Conservation (phyloP, 148 eudicot genomes). For the Nepenthes gracilis region DNA sequence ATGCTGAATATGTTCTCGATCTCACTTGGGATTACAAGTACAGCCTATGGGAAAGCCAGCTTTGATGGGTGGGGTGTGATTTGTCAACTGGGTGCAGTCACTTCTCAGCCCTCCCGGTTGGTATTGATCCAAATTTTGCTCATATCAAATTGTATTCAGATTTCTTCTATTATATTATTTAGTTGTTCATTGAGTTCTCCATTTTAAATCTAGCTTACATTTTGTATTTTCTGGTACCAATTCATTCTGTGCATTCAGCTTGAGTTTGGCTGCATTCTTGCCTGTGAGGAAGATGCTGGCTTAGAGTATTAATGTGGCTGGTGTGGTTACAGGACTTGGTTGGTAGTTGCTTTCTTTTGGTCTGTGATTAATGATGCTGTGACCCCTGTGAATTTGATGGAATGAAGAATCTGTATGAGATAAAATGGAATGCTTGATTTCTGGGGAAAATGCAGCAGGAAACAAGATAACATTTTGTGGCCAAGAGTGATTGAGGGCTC, state of each 20-base stretch:
- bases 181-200: background rate
- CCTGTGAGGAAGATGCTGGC: slow-evolving; percentile 2
- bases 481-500: no score
- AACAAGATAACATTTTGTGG: background rate
- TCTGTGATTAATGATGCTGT: slow-evolving; percentile 6
- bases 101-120: background rate
- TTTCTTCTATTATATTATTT: background rate
- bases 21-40: slow-evolving; percentile 10
- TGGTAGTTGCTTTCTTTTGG: slow-evolving; percentile 6
- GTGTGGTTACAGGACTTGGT: slow-evolving; percentile 1
- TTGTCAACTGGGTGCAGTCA: background rate
- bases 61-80: background rate
- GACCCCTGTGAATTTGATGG: background rate
- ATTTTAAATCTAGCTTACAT: slow-evolving; percentile 1
- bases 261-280: slow-evolving; percentile 4
- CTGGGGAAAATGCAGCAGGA: no score
- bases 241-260: background rate
- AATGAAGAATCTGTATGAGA: background rate
- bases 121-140: background rate
- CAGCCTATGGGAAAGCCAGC: slow-evolving; percentile 4
- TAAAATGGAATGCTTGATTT: background rate
- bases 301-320: slow-evolving; percentile 5
- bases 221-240: slow-evolving; percentile 1
- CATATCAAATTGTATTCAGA: background rate
- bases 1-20: slow-evolving; percentile 13